Evolutionary conservation across 2,329 filamentous ascomycete species (phyloP), one percentile per base, ranked within the genome.

Genomic region (Colletotrichum sp.): DNA sequence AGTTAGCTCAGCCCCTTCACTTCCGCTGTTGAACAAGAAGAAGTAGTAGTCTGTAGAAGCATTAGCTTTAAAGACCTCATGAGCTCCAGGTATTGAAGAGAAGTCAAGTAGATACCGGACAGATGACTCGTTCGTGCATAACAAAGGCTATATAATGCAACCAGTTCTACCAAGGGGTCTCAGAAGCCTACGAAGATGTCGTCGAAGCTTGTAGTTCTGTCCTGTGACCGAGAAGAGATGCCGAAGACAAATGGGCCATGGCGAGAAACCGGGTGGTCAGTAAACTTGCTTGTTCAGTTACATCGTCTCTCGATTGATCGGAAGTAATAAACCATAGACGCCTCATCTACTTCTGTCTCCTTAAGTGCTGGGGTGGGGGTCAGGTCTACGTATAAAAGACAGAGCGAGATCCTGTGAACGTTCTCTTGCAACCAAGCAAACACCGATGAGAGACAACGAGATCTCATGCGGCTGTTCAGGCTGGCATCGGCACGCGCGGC

Each of bases 201-300:
- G 6, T 4, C n/a, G 43, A 12, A 48, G n/a, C 43, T 48, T 12
- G 9, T 48, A 6, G 6, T 48, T 13, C 6, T 21, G 5, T 48
- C 3, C 3, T 21, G 6, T 48, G 43, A n/a, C 2, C 3, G 15
- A 48, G 43, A 48, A 48, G 9, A 21, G 4, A 48, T 13, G 10
- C 18, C 9, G 2, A 0, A 21, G n/a, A n/a, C 43, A 48, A 21
- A 3, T 0, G 3, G n/a, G 3, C n/a, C 10, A 21, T 0, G 10
- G 3, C 10, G n/a, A 7, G 43, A 21, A 21, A 21, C 10, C 6
- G 10, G 0, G n/a, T 21, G 0, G 2, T n/a, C 1, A 0, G 43
- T 21, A 21, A 48, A 1, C 8, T 1, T n/a, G 18, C 4, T 21
- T 21, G 1, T 0, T 21, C 43, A 21, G 43, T 13, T 1, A 2